Evolutionary conservation across 2,329 filamentous ascomycete species (phyloP), one percentile per base, ranked within the genome.

Genomic region (Passalora sequoiae): DNA sequence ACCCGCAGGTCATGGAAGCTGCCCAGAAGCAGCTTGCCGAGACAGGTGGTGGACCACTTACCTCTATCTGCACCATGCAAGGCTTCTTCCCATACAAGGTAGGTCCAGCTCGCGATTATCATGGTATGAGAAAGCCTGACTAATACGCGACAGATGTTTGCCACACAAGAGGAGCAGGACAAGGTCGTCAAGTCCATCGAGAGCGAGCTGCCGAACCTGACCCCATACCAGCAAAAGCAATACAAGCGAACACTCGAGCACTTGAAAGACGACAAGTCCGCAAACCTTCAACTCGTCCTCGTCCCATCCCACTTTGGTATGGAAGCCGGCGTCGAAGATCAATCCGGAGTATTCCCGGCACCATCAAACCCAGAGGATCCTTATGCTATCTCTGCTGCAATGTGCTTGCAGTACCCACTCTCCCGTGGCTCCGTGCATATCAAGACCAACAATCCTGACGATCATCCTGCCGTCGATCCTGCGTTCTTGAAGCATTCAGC

Each of bases 401-500:
- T 62, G 20, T 61, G 60, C 40, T 37, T 60, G 24, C 56, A 63
- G 35, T 62, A 62, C 45, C 57, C 58, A 1, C 51, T 61, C 7
- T 54, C 51, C 37, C 48, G 61, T 31, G 62, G 62, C 21, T 57
- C 55, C 12, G 53, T 62, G 0, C 61, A 64, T 48, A 61, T 64
- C 50, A 60, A 54, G 28, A 54, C 45, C 33, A 48, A 51, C 28
- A 49, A 56, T 29, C 36, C 57, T 32, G n/a, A 46, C 38, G 45
- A 52, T 24, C 51, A 54, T 29, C 57, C 58, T 5, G 36, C 43
- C 16, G 47, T 62, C 43, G 51, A 61, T 37, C 56, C 56, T 4
- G 50, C 50, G 17, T 61, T 53, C 46, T 44, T 60, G 37, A 66
- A 59, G 19, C 68, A 71, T 21, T 74, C 75, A 9, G 61, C 73